These are phyloP conservation scores for Pichia sp. DNA, from an alignment of 1,139 yeast genomes.

Conservation along the genomic window DNA sequence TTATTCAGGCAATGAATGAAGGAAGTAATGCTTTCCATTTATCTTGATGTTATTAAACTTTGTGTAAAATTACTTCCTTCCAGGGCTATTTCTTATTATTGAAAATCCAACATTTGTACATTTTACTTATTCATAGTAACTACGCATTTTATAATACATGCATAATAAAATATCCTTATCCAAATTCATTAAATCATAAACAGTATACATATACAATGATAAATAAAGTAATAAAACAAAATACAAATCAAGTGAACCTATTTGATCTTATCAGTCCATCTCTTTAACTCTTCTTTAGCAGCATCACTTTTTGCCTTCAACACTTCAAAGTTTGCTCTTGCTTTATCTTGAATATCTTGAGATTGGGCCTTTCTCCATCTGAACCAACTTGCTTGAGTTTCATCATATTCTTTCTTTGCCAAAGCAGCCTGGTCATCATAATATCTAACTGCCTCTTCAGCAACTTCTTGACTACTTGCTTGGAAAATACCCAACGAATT, in stretches of 20 bases:
- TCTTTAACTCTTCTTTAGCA: conserved; percentile 13
- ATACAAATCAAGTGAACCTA: neutral
- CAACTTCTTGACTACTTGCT: conserved; percentile 23
- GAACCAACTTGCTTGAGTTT: conserved; percentile 15
- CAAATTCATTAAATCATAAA: neutral
- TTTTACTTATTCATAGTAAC: no score
- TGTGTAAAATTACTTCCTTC: neutral
- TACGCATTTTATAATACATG: neutral
- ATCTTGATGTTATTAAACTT: neutral
- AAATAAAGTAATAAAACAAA: neutral
- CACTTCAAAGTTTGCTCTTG: conserved; percentile 10
- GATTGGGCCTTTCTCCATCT: conserved; percentile 15
- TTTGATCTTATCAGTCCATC: conserved; percentile 8
- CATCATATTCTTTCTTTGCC: conserved; percentile 15
- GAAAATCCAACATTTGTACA: no score
- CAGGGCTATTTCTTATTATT: no score
- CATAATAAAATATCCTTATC: no score
- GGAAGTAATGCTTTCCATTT: conserved; percentile 81
- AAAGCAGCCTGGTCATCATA: conserved; percentile 10
- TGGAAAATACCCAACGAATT: conserved; percentile 24
- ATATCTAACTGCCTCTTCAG: conserved; percentile 25
- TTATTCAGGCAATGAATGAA: conserved; percentile 69
- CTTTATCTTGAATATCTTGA: conserved; percentile 13
- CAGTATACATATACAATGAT: neutral
- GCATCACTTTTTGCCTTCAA: conserved; percentile 9